Percentiles rank a stretch among this genome's conserved stretches.
These are phyloP conservation scores for Fraxinus pennsylvanica DNA, from an alignment of 257 asterid genomes.

Conservation along the genomic window DNA sequence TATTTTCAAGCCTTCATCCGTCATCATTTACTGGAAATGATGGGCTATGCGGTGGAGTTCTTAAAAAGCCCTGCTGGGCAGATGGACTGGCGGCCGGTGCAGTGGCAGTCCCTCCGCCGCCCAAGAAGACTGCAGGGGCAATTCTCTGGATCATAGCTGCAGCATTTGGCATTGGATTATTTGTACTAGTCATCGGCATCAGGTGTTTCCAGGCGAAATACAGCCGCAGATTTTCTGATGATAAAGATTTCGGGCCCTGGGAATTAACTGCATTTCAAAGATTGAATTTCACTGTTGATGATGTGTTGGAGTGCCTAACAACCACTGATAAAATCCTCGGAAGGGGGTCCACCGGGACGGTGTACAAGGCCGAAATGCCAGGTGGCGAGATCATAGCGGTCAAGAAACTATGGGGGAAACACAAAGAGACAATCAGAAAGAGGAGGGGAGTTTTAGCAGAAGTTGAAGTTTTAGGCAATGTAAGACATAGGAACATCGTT, in stretches of 20 bases:
- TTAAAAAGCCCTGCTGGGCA: constrained; percentile 53
- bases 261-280: constrained; percentile 80
- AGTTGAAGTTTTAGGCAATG: constrained; percentile 84
- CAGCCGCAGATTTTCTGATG: constrained; percentile 38
- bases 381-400: constrained; percentile 90
- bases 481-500: constrained; percentile 84
- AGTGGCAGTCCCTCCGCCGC: constrained; percentile 38
- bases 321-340: constrained; percentile 67
- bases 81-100: constrained; percentile 33
- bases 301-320: constrained; percentile 60
- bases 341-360: constrained; percentile 84
- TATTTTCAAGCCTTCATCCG: constrained; percentile 63
- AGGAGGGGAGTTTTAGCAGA: constrained; percentile 81
- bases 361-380: constrained; percentile 92
- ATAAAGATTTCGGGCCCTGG: constrained; percentile 68
- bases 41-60: constrained; percentile 70
- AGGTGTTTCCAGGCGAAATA: constrained; percentile 61
- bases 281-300: constrained; percentile 74
- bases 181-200: constrained; percentile 54
- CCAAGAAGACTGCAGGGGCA: constrained; percentile 68
- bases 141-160: constrained; percentile 81
- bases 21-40: constrained; percentile 78
- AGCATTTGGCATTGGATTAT: constrained; percentile 68
- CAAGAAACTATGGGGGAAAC: constrained; percentile 81
- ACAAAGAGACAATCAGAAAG: constrained; percentile 52